Percentiles rank a stretch among this genome's conserved stretches.
These are phyloP conservation scores for Suillus fuscotomentosus DNA, from an alignment of 768 basidiomycete species.

Conservation along the genomic window DNA sequence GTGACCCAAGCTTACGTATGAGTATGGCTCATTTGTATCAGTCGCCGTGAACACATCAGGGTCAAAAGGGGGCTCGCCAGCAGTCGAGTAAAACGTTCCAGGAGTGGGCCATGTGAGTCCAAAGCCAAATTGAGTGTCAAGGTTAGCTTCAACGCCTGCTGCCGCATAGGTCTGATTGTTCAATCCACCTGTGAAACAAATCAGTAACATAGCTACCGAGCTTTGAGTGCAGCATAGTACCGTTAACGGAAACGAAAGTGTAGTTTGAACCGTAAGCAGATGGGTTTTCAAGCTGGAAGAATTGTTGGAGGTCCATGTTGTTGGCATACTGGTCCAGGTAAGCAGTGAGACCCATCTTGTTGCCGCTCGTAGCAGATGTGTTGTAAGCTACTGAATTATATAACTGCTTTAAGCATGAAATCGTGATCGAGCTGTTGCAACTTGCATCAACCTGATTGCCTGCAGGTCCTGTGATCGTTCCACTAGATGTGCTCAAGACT, in stretches of 20 bases:
- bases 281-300: constrained; percentile 49
- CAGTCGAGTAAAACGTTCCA: constrained; percentile 60
- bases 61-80: constrained; percentile 57
- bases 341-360: constrained; percentile 53
- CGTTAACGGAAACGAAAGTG: constrained; percentile 53
- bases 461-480: constrained; percentile 27
- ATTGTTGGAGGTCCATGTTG: constrained; percentile 47
- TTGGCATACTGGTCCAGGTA: constrained; percentile 60
- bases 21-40: constrained; percentile 51
- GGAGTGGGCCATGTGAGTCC: constrained; percentile 65
- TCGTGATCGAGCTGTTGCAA: constrained; percentile 49
- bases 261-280: constrained; percentile 51
- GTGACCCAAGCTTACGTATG: constrained; percentile 30
- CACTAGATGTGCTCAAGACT: neutral
- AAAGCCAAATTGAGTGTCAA: constrained; percentile 68
- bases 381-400: constrained; percentile 51
- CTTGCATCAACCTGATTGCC: constrained; percentile 43
- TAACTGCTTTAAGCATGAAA: constrained; percentile 51
- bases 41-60: constrained; percentile 43
- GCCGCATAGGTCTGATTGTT: constrained; percentile 53
- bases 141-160: constrained; percentile 63
- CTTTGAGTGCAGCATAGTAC: constrained; percentile 27
- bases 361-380: constrained; percentile 40
- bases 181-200: constrained; percentile 44
- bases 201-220: constrained; percentile 7